These are phyloP conservation scores for Pelargonium australe DNA, from an alignment of 441 rosid species.

Conservation along the genomic window DNA sequence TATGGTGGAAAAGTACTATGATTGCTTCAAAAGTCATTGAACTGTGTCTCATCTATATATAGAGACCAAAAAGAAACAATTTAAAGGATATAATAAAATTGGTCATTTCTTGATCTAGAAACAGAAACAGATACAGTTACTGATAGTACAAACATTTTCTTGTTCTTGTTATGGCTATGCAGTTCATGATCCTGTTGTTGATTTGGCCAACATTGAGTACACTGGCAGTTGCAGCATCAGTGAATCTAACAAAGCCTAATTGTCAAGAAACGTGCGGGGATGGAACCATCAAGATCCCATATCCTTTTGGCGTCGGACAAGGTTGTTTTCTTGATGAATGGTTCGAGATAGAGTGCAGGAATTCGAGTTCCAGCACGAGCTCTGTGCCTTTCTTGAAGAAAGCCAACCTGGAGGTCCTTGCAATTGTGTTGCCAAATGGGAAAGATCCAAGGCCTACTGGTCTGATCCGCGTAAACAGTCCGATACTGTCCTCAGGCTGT, in stretches of 20 bases:
- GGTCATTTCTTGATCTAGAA: neutral
- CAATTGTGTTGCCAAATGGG: neutral
- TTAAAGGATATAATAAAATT: neutral
- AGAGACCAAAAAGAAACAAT: neutral
- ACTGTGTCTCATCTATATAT: neutral
- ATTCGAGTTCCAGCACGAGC: neutral
- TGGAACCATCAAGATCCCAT: neutral
- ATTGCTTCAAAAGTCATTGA: neutral
- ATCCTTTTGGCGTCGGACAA: neutral
- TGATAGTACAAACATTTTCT: too few relatives aligned
- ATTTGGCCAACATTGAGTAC: neutral
- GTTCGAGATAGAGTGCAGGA: constrained; percentile 4
- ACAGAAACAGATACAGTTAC: too few relatives aligned
- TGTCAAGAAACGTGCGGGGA: neutral
- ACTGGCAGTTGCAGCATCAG: neutral
- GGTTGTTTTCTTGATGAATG: neutral
- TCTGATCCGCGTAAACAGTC: neutral
- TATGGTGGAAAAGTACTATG: neutral
- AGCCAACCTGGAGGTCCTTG: neutral
- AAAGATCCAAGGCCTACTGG: neutral
- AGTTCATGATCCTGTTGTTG: neutral
- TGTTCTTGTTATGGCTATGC: neutral
- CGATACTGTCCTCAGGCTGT: neutral
- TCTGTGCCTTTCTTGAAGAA: neutral
- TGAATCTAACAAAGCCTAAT: neutral